Evolutionary conservation across 164 flowering plant species (phyloP), one percentile per base, ranked within the genome.

Genomic region (Annona cherimola): DNA sequence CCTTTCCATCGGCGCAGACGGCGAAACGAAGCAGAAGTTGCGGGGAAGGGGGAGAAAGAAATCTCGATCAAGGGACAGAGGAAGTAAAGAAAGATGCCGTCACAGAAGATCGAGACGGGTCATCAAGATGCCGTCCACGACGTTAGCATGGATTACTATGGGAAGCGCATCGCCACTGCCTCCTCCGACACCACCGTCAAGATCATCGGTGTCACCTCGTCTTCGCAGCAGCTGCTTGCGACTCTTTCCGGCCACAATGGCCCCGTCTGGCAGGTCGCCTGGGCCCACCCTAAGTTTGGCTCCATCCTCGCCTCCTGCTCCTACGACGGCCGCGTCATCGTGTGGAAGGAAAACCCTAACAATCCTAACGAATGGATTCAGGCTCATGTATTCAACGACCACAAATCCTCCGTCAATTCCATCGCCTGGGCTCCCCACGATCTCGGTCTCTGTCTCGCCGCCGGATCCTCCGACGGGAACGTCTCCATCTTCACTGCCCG

Each of bases 221-320:
- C 44, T 42, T 68, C 71, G 4, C 72, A 78, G 26, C 84, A 81
- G 83, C 87, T 71, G n/a, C 83, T 84, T 9, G 84, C 87, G 14
- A 83, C 80, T 1, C 74, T 84, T 66, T 69, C 68, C 20, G 87
- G 85, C 18, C 87, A 84, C 73, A 80, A 76, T 39, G 87, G 87
- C 2, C 84, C 87, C 5, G 85, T 84, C 26, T 84, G 87, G 87
- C 73, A 84, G 78, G 84, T 84, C 16, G 82, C 79, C 4, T 84
- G 87, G 85, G 87, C 85, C n/a, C 81, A 82, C 62, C 87, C 87
- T 14, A 84, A 84, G 65, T 84, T 82, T 64, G 87, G 85, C 3
- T 84, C 85, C 6, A 18, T 82, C 18, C 80, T 84, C 8, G 87
- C 85, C 61, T 82, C 85, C 1, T 84, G 87, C 64, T 84, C 84